Conservation (phyloP, 305 asterid genomes). For the Fraxinus albicans region DNA sequence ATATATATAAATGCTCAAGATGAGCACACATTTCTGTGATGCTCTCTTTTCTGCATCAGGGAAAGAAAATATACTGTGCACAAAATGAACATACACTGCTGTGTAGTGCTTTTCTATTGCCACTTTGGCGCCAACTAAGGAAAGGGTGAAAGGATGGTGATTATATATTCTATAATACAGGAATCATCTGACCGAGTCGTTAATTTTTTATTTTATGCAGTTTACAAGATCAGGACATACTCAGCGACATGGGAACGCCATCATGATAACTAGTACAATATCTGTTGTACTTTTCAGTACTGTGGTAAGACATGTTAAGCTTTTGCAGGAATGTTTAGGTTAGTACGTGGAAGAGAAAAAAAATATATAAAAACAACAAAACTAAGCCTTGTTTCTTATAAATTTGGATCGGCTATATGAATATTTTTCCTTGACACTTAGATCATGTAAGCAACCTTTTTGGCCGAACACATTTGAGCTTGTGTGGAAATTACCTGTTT, state of each 20-base stretch:
- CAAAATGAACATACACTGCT: neutral
- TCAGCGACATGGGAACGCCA: conserved; percentile 53
- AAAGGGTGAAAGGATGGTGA: neutral
- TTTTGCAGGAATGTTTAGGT: neutral
- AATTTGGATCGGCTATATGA: neutral
- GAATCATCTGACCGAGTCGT: neutral
- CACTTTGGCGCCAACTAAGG: neutral
- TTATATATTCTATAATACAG: neutral
- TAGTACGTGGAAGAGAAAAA: neutral
- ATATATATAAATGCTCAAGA: neutral
- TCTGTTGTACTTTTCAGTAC: conserved; percentile 71
- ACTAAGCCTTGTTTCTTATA: neutral
- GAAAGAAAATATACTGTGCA: neutral
- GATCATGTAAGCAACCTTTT: neutral
- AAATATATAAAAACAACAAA: neutral
- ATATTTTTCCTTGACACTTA: neutral
- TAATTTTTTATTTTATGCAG: conserved; percentile 28
- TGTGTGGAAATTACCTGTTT: neutral
- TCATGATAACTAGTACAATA: conserved; percentile 65
- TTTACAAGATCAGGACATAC: conserved; percentile 63
- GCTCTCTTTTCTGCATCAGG: neutral
- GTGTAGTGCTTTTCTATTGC: neutral
- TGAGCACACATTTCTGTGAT: neutral
- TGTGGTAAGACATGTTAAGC: conserved; percentile 43
- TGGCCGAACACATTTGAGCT: neutral